A percentile compares a stretch with the other conserved stretches of the same genome.
Evolutionary conservation across 257 asterid species (phyloP).

Genomic region (Osmanthus fragrans): DNA sequence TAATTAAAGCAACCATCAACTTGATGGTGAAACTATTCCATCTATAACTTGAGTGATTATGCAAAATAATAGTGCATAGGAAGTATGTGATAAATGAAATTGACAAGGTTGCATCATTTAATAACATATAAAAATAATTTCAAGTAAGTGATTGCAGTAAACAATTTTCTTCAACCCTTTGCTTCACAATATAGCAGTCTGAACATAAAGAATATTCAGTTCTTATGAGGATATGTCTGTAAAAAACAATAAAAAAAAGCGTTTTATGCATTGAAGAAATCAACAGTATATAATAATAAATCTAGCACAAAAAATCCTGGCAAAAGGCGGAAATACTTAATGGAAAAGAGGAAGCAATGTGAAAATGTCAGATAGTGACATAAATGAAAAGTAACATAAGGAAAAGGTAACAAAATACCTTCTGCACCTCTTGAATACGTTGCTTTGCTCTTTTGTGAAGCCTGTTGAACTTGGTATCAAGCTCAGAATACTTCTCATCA

Average conservation of each 20-base stretch:
- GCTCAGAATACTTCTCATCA: conserved; percentile 86
- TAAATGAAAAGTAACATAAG: conserved; percentile 4
- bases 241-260: conserved; percentile 3
- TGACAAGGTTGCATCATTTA: not conserved
- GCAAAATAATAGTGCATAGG: not conserved
- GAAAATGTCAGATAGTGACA: not conserved
- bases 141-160: not conserved
- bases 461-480: conserved; percentile 84
- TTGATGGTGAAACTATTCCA: not conserved
- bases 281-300: conserved; percentile 48
- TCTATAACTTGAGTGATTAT: not conserved
- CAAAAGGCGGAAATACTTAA: not conserved
- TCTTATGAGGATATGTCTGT: not conserved
- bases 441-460: conserved; percentile 99
- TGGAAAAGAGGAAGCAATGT: not conserved
- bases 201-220: not conserved
- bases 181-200: not conserved
- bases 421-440: conserved; percentile 97
- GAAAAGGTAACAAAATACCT: conserved; percentile 46
- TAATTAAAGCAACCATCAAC: not conserved
- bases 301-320: conserved; percentile 7
- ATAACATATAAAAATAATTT: not conserved
- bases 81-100: not conserved
- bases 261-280: not conserved
- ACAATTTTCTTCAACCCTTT: not conserved